Percentiles rank a stretch among this genome's conserved stretches.
Evolutionary conservation across 2,329 filamentous ascomycete species (phyloP).

Genomic region (Nigrospora osmanthi): DNA sequence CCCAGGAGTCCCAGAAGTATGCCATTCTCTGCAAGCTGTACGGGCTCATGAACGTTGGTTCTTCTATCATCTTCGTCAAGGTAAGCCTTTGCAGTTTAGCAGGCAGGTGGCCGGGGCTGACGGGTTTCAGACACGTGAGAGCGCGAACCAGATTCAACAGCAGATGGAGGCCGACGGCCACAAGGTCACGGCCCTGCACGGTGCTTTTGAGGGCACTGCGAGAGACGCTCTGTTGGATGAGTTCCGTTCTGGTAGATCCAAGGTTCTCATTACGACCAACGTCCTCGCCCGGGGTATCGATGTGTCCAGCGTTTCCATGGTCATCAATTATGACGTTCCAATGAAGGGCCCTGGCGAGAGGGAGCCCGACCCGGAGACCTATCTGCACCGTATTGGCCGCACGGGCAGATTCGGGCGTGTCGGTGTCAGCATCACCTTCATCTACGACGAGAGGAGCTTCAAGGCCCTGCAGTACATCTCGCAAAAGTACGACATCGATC

Average conservation of each 20-base stretch:
- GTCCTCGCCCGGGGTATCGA: constrained; percentile 95
- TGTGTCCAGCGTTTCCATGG: constrained; percentile 85
- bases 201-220: constrained; percentile 74
- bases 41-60: constrained; percentile 90
- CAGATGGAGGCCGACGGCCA: constrained; percentile 87
- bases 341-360: constrained; percentile 69
- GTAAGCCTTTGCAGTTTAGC: constrained; percentile 34
- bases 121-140: constrained; percentile 76
- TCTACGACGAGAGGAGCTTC: constrained; percentile 80
- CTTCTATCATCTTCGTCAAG: constrained; percentile 96
- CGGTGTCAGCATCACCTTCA: constrained; percentile 91
- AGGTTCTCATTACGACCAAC: constrained; percentile 97
- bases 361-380: constrained; percentile 88
- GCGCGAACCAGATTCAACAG: constrained; percentile 74
- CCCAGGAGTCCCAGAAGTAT: constrained; percentile 76
- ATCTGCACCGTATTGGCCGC: constrained; percentile 94
- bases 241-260: constrained; percentile 80
- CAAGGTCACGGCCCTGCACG: constrained; percentile 83
- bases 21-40: constrained; percentile 86
- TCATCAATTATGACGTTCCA: constrained; percentile 92
- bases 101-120: constrained; percentile 95
- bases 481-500: constrained; percentile 68
- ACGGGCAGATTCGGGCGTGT: constrained; percentile 96
- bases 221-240: constrained; percentile 79
- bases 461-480: constrained; percentile 73